Evolutionary conservation across 164 flowering plant genomes (phyloP), one percentile per base, ranked within the genome.

Genomic region (Cinnamomum micranthum): DNA sequence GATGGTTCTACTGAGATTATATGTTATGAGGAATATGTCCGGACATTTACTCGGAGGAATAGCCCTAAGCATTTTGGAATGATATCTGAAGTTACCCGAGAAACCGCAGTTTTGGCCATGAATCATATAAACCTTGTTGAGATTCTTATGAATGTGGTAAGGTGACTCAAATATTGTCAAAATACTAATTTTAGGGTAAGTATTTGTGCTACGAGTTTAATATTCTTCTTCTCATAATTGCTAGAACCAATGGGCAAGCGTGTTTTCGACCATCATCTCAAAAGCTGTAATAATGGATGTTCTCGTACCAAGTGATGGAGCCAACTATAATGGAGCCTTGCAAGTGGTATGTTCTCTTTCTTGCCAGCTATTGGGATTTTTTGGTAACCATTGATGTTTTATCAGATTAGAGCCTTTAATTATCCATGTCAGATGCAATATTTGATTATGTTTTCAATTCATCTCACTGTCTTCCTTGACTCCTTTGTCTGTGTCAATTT

Each of bases 61-160:
- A 92, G 95, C 0, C 95, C 91, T 0, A 89, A 76, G 73, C 92
- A 87, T 0, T 35, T 75, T 24, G 91, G 91, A 0, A 83, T 86
- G 22, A 86, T 80, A 73, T 71, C 83, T 1, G 98, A 94, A 77
- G 93, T 95, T 13, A 87, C 98, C 1, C 71, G 88, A 3, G 95
- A 92, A 59, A 78, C 86, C 28, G 85, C 86, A n/a, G 84, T 88
- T 73, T 92, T 94, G 14, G 84, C 87, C 51, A 88, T 91, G 91
- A 89, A 87, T 69, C 89, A 83, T 71, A 71, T 84, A 41, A 87
- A 79, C 80, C 88, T 94, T 33, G 89, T 92, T 68, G 97, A 92
- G 82, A 90, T 90, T 62, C 91, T 95, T 63, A 95, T 95, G 99
- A 92, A 95, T 79, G 93, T 85, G 92, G 99, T 95, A 87, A 15